Evolutionary conservation across 1,139 yeast species (phyloP).

Genomic region (Candida sojae): DNA sequence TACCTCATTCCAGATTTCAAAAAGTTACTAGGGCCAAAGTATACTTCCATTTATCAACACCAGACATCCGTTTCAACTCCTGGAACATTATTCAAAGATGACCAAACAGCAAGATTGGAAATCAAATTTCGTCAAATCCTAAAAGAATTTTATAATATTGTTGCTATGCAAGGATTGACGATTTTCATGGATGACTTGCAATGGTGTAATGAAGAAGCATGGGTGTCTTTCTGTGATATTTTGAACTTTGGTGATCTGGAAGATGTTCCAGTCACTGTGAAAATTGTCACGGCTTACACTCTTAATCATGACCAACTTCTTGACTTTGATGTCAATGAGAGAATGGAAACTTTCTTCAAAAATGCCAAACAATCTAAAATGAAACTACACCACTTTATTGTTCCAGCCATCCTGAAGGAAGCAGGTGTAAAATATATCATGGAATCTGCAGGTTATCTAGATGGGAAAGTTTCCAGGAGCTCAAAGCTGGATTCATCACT

Average conservation of each 20-base stretch:
- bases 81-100: constrained; percentile 16
- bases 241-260: constrained; percentile 16
- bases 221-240: constrained; percentile 31
- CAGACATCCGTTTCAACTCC: constrained; percentile 7
- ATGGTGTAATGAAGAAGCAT: constrained; percentile 38
- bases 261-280: constrained; percentile 8
- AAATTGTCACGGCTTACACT: constrained; percentile 11
- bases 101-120: constrained; percentile 31
- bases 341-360: constrained; percentile 5
- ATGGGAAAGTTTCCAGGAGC: not conserved
- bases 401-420: constrained; percentile 7
- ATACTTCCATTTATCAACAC: constrained; percentile 22
- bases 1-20: constrained; percentile 48
- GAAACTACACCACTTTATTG: constrained; percentile 5
- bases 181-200: constrained; percentile 52
- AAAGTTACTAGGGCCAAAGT: constrained; percentile 46
- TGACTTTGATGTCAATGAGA: constrained; percentile 5
- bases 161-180: constrained; percentile 47
- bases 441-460: not conserved
- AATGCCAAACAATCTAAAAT: constrained; percentile 10
- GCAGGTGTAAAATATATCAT: constrained; percentile 1
- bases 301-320: constrained; percentile 11
- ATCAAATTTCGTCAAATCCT: constrained; percentile 45
- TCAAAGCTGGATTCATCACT: not conserved
- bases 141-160: constrained; percentile 42